Evolutionary conservation across 768 basidiomycete genomes (phyloP), one percentile per base, ranked within the genome.

Genomic region (Bullera alba): DNA sequence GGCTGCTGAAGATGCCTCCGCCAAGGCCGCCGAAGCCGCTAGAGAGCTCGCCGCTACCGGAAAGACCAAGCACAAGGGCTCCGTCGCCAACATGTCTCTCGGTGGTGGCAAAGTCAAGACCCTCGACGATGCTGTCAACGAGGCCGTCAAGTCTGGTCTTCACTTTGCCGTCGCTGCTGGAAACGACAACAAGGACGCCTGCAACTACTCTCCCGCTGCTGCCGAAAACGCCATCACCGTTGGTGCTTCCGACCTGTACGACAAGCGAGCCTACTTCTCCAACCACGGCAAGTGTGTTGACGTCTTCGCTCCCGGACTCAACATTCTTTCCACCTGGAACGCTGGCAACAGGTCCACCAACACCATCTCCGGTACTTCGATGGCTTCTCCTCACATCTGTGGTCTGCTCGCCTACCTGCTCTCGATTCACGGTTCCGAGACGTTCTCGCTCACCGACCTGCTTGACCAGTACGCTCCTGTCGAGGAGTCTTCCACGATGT

Each of bases 91-190:
- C 79, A 95, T 99, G 95, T 86, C 84, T 71, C 84, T 99, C 46
- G 95, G 95, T 56, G 95, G 95, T 63, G 88, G 89, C 52, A 93
- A 92, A 77, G 88, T 87, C 4, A 79, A 76, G 19, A 80, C 87
- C 28, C 79, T 97, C 45, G 90, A 99, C 56, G 78, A 79, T 21
- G 82, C 84, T 45, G 89, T 99, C 54, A 83, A 97, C 76, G 76
- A 75, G 44, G 90, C 95, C 39, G 88, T 93, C 48, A 79, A 81
- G 7, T 55, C 71, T 29, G 95, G 95, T 32, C 79, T 99, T 28
- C 90, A 96, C 78, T 95, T 97, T 60, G 88, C 93, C 54, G 95
- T 99, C 53, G 93, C 93, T 54, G 92, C 92, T 54, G 91, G 88
- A 81, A 75, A 62, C 59, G 86, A 88, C 67, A 83, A 86, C 75